phyloP scores from a whole-genome alignment of 768 basidiomycete genomes.

The Lactarius vividus region DNA sequence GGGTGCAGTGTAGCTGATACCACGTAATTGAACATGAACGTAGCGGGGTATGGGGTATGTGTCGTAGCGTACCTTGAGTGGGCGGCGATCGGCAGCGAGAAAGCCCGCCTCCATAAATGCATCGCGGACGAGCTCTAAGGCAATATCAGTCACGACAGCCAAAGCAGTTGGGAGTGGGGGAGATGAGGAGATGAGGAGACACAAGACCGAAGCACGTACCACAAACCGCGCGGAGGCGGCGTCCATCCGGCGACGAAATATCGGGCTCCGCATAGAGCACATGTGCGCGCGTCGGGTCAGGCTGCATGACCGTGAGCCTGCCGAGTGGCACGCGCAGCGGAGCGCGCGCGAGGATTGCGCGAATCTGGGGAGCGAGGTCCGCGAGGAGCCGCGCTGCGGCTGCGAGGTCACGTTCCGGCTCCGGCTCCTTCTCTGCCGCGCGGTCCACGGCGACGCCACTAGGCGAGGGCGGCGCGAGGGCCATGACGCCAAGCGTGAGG shows the following conservation, averaged over 20 bases:
- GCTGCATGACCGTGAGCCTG: constrained; percentile 49
- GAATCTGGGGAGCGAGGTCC: constrained; percentile 39
- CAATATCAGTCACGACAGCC: background rate
- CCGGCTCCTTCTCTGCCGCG: background rate
- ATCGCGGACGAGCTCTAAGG: constrained; percentile 34
- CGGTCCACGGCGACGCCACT: too few species aligned
- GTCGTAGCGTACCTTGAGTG: constrained; percentile 36
- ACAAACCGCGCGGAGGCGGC: constrained; percentile 37
- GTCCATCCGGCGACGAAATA: constrained; percentile 34
- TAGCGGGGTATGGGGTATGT: background rate
- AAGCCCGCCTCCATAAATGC: constrained; percentile 36
- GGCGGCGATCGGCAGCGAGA: constrained; percentile 34
- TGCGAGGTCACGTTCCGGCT: constrained; percentile 23
- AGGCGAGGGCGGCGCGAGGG: constrained; percentile 38
- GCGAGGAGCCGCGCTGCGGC: constrained; percentile 32
- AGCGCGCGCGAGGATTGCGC: constrained; percentile 38
- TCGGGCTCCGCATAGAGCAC: constrained; percentile 57
- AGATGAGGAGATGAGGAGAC: too few species aligned
- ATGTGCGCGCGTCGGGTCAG: constrained; percentile 44
- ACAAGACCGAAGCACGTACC: background rate
- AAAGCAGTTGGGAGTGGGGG: background rate
- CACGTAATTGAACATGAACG: background rate
- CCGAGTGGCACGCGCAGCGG: constrained; percentile 44
- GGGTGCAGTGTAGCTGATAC: background rate
- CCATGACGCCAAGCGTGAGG: constrained; percentile 74